Conservation (phyloP, 2,329 filamentous ascomycete species). For the Nemania sp. region DNA sequence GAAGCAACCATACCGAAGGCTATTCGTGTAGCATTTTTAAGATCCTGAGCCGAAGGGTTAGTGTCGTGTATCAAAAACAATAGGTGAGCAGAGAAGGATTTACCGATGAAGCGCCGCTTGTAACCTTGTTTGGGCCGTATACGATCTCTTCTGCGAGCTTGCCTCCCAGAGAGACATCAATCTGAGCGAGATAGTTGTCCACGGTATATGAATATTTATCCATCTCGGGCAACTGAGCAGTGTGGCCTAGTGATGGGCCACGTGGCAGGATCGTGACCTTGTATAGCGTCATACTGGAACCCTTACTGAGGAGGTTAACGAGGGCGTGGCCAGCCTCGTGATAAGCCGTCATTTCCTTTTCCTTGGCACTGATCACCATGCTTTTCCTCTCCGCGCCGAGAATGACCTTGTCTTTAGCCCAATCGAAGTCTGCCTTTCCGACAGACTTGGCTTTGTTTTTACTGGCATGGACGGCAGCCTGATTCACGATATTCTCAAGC, state of each 20-base stretch:
- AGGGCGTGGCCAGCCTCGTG: constrained; percentile 96
- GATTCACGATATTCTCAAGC: constrained; percentile 94
- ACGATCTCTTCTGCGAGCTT: constrained; percentile 91
- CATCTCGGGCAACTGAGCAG: constrained; percentile 85
- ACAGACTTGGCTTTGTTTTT: constrained; percentile 80
- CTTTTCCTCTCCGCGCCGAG: constrained; percentile 94
- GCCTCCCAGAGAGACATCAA: constrained; percentile 82
- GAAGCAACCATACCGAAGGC: constrained; percentile 88
- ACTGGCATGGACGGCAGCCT: constrained; percentile 92
- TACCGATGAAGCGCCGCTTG: constrained; percentile 81
- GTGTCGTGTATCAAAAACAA: constrained; percentile 35
- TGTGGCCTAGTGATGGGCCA: constrained; percentile 83
- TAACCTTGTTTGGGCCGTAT: constrained; percentile 89
- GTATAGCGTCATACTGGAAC: constrained; percentile 78
- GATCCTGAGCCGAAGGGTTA: constrained; percentile 62
- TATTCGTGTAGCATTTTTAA: constrained; percentile 77
- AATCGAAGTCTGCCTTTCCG: constrained; percentile 81
- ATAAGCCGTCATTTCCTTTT: constrained; percentile 94
- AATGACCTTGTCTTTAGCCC: constrained; percentile 97
- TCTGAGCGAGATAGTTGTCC: constrained; percentile 77
- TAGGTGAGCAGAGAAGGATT: constrained; percentile 41
- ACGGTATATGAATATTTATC: constrained; percentile 91
- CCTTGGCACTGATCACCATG: constrained; percentile 87
- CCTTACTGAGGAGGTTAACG: constrained; percentile 78
- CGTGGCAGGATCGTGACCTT: constrained; percentile 97